Evolutionary conservation across 2,329 filamentous ascomycete genomes (phyloP), one percentile per base, ranked within the genome.

Genomic region (Curvularia sp.): DNA sequence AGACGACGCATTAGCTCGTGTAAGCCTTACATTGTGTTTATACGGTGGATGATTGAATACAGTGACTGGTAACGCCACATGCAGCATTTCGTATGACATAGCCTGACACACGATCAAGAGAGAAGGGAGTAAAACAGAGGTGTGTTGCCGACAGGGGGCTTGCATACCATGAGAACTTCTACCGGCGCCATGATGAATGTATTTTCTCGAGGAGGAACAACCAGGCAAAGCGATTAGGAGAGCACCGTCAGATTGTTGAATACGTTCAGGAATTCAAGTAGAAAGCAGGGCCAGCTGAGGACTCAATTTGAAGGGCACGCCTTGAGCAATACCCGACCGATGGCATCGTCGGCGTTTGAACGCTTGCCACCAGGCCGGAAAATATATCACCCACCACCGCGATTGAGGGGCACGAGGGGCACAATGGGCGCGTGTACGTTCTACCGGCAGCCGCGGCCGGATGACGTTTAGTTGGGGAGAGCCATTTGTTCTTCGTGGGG

Each of bases 151-250:
- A 24, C 33, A 61, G 8, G 65, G 62, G 61, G 64, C 54, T 13
- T 65, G 57, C 62, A 53, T 62, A 79, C 80, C 81, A 83, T 83
- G 60, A 79, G 75, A 58, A 83, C 81, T 69, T 82, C 79, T 65
- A 80, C 73, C 44, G 81, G 81, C 28, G 80, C 80, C 81, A 83
- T 83, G 59, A 51, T 72, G 66, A 53, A 38, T 59, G 24, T 31
- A 31, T 31, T 31, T 31, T 53, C 20, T 53, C 15, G 15, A 44
- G 22, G 18, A 20, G 7, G 53, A 44, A 33, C 43, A n/a, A 53
- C 31, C 41, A 31, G 15, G 22, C 15, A 6, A 33, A 31, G 57
- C 57, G 62, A 57, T 65, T 57, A 50, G 26, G 28, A 22, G 15
- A 30, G 24, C 22, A 50, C 24, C 41, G 49, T 18, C 47, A 60